A percentile compares a stretch with the other conserved stretches of the same genome.
Evolutionary conservation across 2,329 filamentous ascomycete genomes (phyloP).

Genomic region (Sphaceloma murrayae): DNA sequence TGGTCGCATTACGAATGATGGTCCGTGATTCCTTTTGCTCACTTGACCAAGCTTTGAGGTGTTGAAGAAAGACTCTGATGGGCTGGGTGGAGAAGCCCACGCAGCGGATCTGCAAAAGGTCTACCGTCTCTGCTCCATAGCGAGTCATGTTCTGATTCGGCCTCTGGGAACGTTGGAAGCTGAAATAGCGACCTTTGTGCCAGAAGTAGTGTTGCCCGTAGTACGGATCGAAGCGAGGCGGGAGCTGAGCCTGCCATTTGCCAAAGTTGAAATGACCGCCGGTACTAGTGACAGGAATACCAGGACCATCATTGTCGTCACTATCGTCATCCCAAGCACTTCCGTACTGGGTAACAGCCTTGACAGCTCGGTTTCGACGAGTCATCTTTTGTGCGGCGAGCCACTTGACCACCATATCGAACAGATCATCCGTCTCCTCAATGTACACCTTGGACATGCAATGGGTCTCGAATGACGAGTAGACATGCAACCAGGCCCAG

Average conservation of each 20-base stretch:
- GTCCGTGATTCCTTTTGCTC: slow-evolving; percentile 37
- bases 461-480: slow-evolving; percentile 27
- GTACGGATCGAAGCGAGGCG: slow-evolving; percentile 42
- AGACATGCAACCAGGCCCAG: slow-evolving; percentile 30
- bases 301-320: slow-evolving; percentile 24
- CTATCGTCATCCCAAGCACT: slow-evolving; percentile 28
- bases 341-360: slow-evolving; percentile 33
- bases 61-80: slow-evolving; percentile 38
- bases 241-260: slow-evolving; percentile 39
- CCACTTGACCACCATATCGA: slow-evolving; percentile 36
- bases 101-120: slow-evolving; percentile 38
- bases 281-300: slow-evolving; percentile 30
- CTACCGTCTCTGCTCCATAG: slow-evolving; percentile 29
- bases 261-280: slow-evolving; percentile 41
- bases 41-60: slow-evolving; percentile 38
- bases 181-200: slow-evolving; percentile 35
- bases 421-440: slow-evolving; percentile 37
- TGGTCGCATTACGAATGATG: slow-evolving; percentile 37
- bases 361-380: slow-evolving; percentile 30
- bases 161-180: slow-evolving; percentile 33
- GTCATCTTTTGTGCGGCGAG: slow-evolving; percentile 34
- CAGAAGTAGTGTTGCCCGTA: slow-evolving; percentile 38
- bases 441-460: slow-evolving; percentile 38
- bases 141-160: slow-evolving; percentile 24
- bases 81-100: slow-evolving; percentile 40